Evolutionary conservation across 352 stramenopile species (phyloP), one percentile per base, ranked within the genome.

Genomic region (Plasmopara viticola): DNA sequence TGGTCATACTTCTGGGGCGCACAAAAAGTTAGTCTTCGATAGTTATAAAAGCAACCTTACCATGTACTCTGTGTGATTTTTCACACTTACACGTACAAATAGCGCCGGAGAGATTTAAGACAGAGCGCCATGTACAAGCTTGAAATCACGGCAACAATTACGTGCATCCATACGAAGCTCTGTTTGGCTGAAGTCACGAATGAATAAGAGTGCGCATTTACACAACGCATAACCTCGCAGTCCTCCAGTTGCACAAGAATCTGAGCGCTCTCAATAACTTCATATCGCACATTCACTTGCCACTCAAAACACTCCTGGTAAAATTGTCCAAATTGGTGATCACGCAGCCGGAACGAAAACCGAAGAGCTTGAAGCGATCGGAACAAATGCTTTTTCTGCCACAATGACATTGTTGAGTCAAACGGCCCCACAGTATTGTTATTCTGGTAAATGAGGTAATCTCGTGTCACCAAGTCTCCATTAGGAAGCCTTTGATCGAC

Each of bases 271-370:
- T 87, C 56, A 14, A 82, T 56, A 31, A 74, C 70, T 30, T 67
- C 45, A 20, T 92, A 67, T 4, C 55, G 58, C 38, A 89, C 53
- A 52, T 77, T 73, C 14, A 94, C 64, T 31, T 70, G 59, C 84
- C 84, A 94, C 50, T 87, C 79, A 56, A 92, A 94, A 52, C 84
- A 94, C 41, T 94, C 84, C 40, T 76, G 60, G 60, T 94, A 94
- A 37, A 80, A 87, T 42, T 73, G 58, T 12, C 83, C 83, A 50
- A 83, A 82, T 58, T 94, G 81, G 9, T 60, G 70, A 38, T 94
- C 84, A 29, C 76, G 74, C 28, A 94, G 53, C 4, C 62, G 58
- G 31, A 94, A 79, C 10, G 64, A 60, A 40, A 92, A 77, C 29
- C 52, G 61, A 15, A 90, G 55, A 9, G 17, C 28, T 0, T 51